phyloP scores from a whole-genome alignment of 1,139 yeast genomes.

The Geotrichum phurueaensis region DNA sequence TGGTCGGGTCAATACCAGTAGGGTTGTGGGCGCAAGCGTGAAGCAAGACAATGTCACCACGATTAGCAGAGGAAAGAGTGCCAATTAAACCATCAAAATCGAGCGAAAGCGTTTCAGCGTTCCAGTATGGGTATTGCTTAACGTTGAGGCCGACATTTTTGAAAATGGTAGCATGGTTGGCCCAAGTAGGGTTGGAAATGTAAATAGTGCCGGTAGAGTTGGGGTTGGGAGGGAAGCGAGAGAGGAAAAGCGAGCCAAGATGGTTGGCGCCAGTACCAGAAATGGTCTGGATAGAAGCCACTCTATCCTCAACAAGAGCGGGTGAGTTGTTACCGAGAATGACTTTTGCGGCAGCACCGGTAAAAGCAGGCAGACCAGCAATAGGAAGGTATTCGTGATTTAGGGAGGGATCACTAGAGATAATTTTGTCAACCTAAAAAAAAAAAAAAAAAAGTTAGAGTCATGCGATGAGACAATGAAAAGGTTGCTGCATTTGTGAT shows the following conservation, averaged over 20 bases:
- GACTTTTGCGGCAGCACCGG: slow-evolving; percentile 68
- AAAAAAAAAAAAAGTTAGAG: background rate
- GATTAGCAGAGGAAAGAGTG: slow-evolving; percentile 28
- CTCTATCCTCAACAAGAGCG: slow-evolving; percentile 47
- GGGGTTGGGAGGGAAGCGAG: slow-evolving; percentile 42
- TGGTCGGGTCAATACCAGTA: slow-evolving; percentile 84
- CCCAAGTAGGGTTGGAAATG: slow-evolving; percentile 93
- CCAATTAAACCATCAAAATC: slow-evolving; percentile 44
- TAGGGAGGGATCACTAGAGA: slow-evolving; percentile 52
- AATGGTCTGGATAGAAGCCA: slow-evolving; percentile 76
- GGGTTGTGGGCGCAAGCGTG: slow-evolving; percentile 98
- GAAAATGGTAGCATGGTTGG: slow-evolving; percentile 83
- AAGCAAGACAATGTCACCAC: slow-evolving; percentile 52
- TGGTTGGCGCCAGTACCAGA: slow-evolving; percentile 97
- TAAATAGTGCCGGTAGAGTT: slow-evolving; percentile 44
- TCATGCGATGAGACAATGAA: background rate
- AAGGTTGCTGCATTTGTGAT: background rate
- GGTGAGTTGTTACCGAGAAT: slow-evolving; percentile 63
- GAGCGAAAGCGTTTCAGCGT: slow-evolving; percentile 54
- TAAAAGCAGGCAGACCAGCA: slow-evolving; percentile 67
- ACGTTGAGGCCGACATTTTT: slow-evolving; percentile 58
- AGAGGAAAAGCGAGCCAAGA: slow-evolving; percentile 69
- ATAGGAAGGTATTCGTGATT: slow-evolving; percentile 92
- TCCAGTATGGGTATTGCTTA: slow-evolving; percentile 76
- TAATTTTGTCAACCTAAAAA: slow-evolving; percentile 43